Percentiles rank a stretch among this genome's conserved stretches.
Evolutionary conservation across 768 basidiomycete species (phyloP).

Genomic region (Russula abietina): DNA sequence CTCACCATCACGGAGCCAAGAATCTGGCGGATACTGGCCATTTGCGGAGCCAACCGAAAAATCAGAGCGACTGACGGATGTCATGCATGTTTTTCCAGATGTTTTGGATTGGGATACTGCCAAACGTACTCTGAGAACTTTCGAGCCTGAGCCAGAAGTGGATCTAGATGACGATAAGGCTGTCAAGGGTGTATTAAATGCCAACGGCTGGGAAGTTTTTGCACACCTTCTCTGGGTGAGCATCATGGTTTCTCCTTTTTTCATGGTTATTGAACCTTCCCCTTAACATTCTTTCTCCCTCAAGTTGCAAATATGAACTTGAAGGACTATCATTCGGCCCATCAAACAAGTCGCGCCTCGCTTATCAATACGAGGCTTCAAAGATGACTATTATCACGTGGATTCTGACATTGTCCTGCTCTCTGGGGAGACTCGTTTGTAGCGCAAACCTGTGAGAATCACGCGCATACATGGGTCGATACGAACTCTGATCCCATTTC

Average conservation of each 20-base stretch:
- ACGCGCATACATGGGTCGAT: background rate
- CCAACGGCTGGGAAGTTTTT: constrained; percentile 38
- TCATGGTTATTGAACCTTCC: background rate
- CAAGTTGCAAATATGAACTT: constrained; percentile 36
- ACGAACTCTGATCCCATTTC: no score
- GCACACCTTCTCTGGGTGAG: constrained; percentile 40
- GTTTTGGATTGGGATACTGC: constrained; percentile 12
- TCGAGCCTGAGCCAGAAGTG: background rate
- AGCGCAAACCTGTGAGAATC: constrained; percentile 36
- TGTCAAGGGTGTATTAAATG: constrained; percentile 32
- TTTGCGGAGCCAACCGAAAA: background rate
- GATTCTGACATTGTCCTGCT: constrained; percentile 38
- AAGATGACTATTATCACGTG: constrained; percentile 35
- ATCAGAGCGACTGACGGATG: background rate
- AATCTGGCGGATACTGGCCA: constrained; percentile 15
- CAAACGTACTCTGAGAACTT: background rate
- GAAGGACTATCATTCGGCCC: constrained; percentile 38
- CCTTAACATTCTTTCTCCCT: background rate
- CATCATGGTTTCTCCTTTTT: background rate
- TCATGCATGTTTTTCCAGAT: no score
- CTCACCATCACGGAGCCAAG: constrained; percentile 19
- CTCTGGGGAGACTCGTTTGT: constrained; percentile 36
- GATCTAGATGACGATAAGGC: constrained; percentile 28
- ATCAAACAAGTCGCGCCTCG: constrained; percentile 35
- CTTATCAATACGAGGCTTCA: constrained; percentile 35